phyloP scores from a whole-genome alignment of 2,329 filamentous ascomycete species.

The Kalaharituber pfeilii region DNA sequence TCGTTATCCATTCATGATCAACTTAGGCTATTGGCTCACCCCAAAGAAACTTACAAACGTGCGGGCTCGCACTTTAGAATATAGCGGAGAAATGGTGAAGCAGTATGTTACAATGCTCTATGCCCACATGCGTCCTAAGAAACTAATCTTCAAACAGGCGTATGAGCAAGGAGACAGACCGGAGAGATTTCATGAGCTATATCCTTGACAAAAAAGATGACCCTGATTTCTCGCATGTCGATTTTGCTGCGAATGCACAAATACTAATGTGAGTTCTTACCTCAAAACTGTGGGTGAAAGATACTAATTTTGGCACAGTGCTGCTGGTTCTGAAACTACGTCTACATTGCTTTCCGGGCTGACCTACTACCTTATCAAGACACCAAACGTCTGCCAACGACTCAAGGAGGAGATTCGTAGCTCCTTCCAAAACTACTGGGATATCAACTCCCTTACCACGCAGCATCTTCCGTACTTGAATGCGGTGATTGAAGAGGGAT shows the following conservation, averaged over 20 bases:
- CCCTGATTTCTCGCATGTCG: background rate
- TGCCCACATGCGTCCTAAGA: background rate
- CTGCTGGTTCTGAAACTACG: conserved; percentile 25
- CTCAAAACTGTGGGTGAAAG: background rate
- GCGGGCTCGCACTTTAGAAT: too few relatives aligned
- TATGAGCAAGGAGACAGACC: conserved; percentile 26
- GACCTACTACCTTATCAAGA: conserved; percentile 21
- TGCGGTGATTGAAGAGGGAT: too few relatives aligned
- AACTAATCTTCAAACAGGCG: conserved; percentile 12
- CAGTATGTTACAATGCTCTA: conserved; percentile 21
- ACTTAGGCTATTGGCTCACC: too few relatives aligned
- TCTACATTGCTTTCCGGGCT: conserved; percentile 18
- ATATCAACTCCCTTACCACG: too few relatives aligned
- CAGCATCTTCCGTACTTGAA: too few relatives aligned
- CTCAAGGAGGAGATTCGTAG: conserved; percentile 27
- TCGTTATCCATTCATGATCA: too few relatives aligned
- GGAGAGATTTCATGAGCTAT: conserved; percentile 28
- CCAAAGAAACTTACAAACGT: too few relatives aligned
- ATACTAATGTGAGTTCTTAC: background rate
- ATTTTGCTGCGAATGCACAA: background rate
- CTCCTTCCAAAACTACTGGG: too few relatives aligned
- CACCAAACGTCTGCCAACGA: too few relatives aligned
- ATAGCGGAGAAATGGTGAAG: conserved; percentile 27
- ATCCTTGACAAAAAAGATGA: conserved; percentile 26
- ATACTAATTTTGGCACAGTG: too few relatives aligned